Base-by-base conservation (phyloP, 768 basidiomycete genomes). In the Lactarius tabidus region DNA sequence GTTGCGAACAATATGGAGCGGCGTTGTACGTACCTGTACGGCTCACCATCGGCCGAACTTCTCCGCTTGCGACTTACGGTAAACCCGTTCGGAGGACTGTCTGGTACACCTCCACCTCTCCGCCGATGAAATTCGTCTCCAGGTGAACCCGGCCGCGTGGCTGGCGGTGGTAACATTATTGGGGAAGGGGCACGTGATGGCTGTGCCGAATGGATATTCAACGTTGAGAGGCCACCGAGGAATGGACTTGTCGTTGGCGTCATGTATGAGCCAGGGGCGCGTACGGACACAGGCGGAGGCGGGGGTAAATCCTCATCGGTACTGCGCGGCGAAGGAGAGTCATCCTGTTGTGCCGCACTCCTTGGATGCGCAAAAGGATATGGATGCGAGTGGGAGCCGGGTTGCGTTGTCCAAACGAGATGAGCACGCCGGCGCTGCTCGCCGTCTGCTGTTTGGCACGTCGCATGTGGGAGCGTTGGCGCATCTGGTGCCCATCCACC, bases 201-300 rank as follows among this genome's bases (percentile, higher is more conserved):
- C 59, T 83, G 82, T 3, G 87, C 77, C 1, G 86, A 88, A 71
- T 90, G 88, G 52, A 92, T 83, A 70, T 90, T 87, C 64, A 93
- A 81, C 7, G 87, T 87, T 60, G 88, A 82, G 69, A 93, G 76
- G 2, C 89, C 89, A 0, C 87, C 90, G 26, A 93, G 82, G 81
- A 93, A 91, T 1, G 90, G 90, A 65, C 87, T 89, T 1, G 89
- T 87, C 23, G 86, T 87, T 1, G 90, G 90, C 1, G 90, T 91
- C 57, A 70, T 71, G 70, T 74, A 74, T 26, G 74, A 60, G 68
- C 59, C 61, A 72, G 70, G 38, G 71, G 63, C 2, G 65, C 64
- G 65, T 77, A 72, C 54, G 76, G 54, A 2, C 12, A 10, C 29
- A 61, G 59, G 6, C 26, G 43, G 75, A 70, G 45, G 74, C 70